Evolutionary conservation across 306 rosid genomes (phyloP).

Genomic region (Elaeagnus macrophylla): DNA sequence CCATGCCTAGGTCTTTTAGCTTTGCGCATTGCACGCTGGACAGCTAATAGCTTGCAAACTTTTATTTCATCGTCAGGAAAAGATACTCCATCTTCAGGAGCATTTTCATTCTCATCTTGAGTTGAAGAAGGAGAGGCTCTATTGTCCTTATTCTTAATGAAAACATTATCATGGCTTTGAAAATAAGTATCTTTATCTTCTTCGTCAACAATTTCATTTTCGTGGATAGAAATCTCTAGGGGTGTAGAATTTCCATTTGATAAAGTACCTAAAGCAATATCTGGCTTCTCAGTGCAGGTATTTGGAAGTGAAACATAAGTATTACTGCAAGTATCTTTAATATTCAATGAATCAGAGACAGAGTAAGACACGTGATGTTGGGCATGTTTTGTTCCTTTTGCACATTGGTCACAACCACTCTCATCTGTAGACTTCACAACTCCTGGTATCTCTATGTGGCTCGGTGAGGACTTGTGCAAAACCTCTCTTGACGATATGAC

Average conservation of each 20-base stretch:
- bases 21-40: slow-evolving; percentile 44
- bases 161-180: slow-evolving; percentile 19
- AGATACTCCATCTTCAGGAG: slow-evolving; percentile 42
- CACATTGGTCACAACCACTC: slow-evolving; percentile 21
- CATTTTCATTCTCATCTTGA: slow-evolving; percentile 54
- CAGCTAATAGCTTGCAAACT: slow-evolving; percentile 40
- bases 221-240: slow-evolving; percentile 11
- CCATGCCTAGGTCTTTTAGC: slow-evolving; percentile 66
- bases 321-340: slow-evolving; percentile 17
- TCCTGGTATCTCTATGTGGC: slow-evolving; percentile 19
- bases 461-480: slow-evolving; percentile 10
- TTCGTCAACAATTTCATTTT: slow-evolving; percentile 18
- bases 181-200: slow-evolving; percentile 11
- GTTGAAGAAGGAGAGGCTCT: slow-evolving; percentile 37
- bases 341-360: not conserved
- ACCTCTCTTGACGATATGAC: slow-evolving; percentile 3
- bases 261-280: slow-evolving; percentile 20
- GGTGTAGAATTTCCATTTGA: slow-evolving; percentile 17
- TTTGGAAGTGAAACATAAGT: slow-evolving; percentile 13
- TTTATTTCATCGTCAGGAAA: slow-evolving; percentile 40
- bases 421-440: slow-evolving; percentile 21
- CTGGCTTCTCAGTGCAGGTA: slow-evolving; percentile 23
- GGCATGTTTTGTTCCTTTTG: not conserved
- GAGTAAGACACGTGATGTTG: not conserved
- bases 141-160: slow-evolving; percentile 19